Conservation (phyloP, 2,329 filamentous ascomycete genomes). For the Diplodia corticola region DNA sequence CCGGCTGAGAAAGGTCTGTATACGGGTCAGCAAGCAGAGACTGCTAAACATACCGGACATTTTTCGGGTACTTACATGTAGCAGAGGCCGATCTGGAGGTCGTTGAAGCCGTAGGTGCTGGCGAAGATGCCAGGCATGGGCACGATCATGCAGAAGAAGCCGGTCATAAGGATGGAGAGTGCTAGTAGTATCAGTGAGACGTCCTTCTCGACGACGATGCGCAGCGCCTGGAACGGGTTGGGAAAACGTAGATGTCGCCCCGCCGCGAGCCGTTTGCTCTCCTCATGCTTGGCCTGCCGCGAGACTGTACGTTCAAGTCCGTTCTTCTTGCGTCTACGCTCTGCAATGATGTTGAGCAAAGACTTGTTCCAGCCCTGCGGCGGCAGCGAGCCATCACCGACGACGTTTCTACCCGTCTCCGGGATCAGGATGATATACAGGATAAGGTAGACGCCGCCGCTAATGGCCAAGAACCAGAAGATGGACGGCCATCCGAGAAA, state of each 20-base stretch:
- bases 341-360: slow-evolving; percentile 3
- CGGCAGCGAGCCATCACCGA: slow-evolving; percentile 42
- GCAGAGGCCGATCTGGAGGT: slow-evolving; percentile 45
- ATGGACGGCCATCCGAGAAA: slow-evolving; percentile 44
- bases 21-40: too few species aligned
- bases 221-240: slow-evolving; percentile 43
- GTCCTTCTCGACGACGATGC: slow-evolving; percentile 40
- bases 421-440: slow-evolving; percentile 35
- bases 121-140: slow-evolving; percentile 48
- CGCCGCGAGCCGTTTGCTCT: slow-evolving; percentile 26
- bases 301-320: slow-evolving; percentile 23
- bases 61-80: slow-evolving; percentile 28
- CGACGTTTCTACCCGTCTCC: slow-evolving; percentile 45
- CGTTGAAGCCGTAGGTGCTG: slow-evolving; percentile 45
- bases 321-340: slow-evolving; percentile 19
- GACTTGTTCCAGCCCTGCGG: slow-evolving; percentile 25
- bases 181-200: slow-evolving; percentile 37
- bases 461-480: slow-evolving; percentile 47
- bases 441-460: slow-evolving; percentile 28
- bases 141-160: slow-evolving; percentile 41
- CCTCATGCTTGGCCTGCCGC: slow-evolving; percentile 24
- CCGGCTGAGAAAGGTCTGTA: slow-evolving; percentile 37
- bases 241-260: slow-evolving; percentile 39
- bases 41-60: slow-evolving; percentile 41
- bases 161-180: slow-evolving; percentile 24